These are phyloP conservation scores for Penicillium rolfsii DNA, from an alignment of 2,329 filamentous ascomycete genomes.

Conservation along the genomic window DNA sequence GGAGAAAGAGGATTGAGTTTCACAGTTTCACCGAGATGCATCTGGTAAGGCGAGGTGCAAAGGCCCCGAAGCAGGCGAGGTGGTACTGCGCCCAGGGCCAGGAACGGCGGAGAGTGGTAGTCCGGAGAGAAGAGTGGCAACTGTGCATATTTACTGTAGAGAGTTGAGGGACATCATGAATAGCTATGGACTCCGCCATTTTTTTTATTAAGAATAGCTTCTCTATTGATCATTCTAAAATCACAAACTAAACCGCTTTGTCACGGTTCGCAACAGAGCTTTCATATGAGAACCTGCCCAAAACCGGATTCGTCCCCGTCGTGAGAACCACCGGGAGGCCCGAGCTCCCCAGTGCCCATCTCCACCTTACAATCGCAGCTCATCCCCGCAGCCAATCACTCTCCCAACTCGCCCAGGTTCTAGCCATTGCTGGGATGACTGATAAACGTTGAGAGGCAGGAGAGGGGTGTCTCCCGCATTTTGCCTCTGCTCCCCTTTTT, in stretches of 20 bases:
- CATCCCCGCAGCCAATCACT: slow-evolving; percentile 13
- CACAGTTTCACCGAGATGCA: slow-evolving; percentile 4
- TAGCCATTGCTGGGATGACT: background rate
- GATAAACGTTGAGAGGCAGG: slow-evolving; percentile 14
- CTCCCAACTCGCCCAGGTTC: background rate
- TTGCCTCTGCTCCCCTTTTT: slow-evolving; percentile 8
- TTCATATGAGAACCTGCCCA: background rate
- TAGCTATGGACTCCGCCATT: background rate
- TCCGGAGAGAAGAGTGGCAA: background rate
- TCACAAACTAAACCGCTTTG: background rate
- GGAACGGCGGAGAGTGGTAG: slow-evolving; percentile 6
- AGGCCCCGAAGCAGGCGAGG: slow-evolving; percentile 1
- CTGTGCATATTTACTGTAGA: background rate
- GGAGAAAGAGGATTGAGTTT: background rate
- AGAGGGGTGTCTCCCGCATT: slow-evolving; percentile 2
- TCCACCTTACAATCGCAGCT: slow-evolving; percentile 13
- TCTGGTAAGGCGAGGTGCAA: background rate
- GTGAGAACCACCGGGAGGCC: slow-evolving; percentile 15
- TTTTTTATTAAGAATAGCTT: background rate
- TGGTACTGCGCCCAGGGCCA: slow-evolving; percentile 7
- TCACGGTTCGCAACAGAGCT: background rate
- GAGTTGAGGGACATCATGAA: background rate
- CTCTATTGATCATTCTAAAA: background rate
- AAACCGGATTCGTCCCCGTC: slow-evolving; percentile 11
- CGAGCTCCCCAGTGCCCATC: slow-evolving; percentile 24